Percentiles rank a stretch among this genome's conserved stretches.
These are phyloP conservation scores for Lumnitzera littorea DNA, from an alignment of 345 rosid species.

Conservation along the genomic window DNA sequence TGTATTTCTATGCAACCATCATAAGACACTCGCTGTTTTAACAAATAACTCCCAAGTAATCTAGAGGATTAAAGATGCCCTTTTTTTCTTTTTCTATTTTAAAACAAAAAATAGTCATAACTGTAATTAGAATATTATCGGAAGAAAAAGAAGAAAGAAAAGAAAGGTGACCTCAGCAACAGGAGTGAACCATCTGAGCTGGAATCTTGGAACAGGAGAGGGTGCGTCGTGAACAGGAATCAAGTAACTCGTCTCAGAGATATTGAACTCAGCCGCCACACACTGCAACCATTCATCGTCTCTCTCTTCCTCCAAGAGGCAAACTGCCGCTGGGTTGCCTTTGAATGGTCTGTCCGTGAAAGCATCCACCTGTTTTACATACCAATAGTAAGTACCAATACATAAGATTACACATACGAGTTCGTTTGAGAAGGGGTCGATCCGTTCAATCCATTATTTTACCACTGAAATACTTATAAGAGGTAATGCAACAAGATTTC, in stretches of 20 bases:
- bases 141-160: too few relatives aligned
- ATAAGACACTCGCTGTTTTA: too few relatives aligned
- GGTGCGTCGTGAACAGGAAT: conserved; percentile 16
- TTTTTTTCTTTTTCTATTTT: too few relatives aligned
- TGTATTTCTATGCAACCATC: too few relatives aligned
- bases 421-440: too few relatives aligned
- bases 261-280: conserved; percentile 50
- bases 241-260: conserved; percentile 44
- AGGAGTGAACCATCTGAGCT: conserved; percentile 68
- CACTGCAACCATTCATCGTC: conserved; percentile 67
- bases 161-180: conserved; percentile 27
- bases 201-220: conserved; percentile 28
- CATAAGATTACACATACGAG: neutral
- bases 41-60: too few relatives aligned
- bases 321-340: conserved; percentile 86
- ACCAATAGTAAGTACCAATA: neutral
- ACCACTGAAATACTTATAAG: neutral
- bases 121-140: too few relatives aligned
- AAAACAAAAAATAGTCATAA: too few relatives aligned
- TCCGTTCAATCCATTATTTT: neutral
- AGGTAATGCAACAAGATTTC: neutral
- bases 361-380: conserved; percentile 48
- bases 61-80: too few relatives aligned
- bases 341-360: conserved; percentile 64
- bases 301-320: conserved; percentile 54